These are phyloP conservation scores for Neohortaea acidophila DNA, from an alignment of 495 filamentous ascomycete genomes.

Conservation along the genomic window DNA sequence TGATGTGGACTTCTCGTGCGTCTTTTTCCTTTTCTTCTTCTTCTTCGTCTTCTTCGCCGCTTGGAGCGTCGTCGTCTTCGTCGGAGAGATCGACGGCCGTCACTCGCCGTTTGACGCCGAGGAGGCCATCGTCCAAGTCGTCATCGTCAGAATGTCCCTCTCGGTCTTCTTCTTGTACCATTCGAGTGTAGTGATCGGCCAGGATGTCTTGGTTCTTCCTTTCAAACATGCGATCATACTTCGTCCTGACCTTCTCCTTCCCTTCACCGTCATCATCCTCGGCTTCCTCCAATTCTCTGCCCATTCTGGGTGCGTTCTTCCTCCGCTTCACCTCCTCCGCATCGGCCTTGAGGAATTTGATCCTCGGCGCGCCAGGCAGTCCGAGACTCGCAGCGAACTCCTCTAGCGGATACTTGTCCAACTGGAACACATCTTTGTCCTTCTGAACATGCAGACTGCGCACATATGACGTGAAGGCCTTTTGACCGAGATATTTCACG, in stretches of 20 bases:
- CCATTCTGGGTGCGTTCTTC: constrained; percentile 53
- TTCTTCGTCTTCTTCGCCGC: constrained; percentile 25
- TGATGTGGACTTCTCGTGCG: constrained; percentile 29
- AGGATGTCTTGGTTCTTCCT: constrained; percentile 88
- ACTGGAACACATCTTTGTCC: constrained; percentile 80
- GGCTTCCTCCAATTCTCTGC: constrained; percentile 35
- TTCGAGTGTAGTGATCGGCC: constrained; percentile 75
- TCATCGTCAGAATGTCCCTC: constrained; percentile 18
- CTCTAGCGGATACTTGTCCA: constrained; percentile 67
- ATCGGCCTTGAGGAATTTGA: constrained; percentile 81
- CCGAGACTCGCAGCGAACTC: constrained; percentile 73
- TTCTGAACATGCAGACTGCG: constrained; percentile 73
- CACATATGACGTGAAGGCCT: constrained; percentile 82
- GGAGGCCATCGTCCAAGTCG: constrained; percentile 57
- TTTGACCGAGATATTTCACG: constrained; percentile 88
- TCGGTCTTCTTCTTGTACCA: constrained; percentile 51
- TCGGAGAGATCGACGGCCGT: too few species aligned
- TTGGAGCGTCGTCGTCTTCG: constrained; percentile 8
- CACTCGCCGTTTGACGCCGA: constrained; percentile 74
- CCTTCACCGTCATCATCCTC: constrained; percentile 36
- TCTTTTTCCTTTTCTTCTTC: constrained; percentile 12
- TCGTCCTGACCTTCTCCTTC: constrained; percentile 60
- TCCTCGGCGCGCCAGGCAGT: constrained; percentile 75
- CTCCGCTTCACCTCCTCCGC: constrained; percentile 57
- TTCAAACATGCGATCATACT: constrained; percentile 95